Evolutionary conservation across 768 basidiomycete genomes (phyloP).

Genomic region (Naganishia vaughanmartiniae): DNA sequence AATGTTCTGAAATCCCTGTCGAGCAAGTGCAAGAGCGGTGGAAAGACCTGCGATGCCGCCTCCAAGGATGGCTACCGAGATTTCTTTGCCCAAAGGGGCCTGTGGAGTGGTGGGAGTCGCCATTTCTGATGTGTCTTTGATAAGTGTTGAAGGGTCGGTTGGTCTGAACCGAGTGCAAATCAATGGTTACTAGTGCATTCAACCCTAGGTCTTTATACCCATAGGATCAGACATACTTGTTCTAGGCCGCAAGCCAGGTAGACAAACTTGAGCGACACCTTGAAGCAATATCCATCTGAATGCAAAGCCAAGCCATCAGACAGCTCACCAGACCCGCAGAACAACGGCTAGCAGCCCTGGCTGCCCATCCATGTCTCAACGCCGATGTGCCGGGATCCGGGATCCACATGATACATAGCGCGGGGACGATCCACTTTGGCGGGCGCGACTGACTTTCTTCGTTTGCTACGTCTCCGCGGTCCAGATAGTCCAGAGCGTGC

Average conservation of each 20-base stretch:
- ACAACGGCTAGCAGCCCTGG: neutral
- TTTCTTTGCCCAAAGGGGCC: conserved; percentile 6
- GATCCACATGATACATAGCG: neutral
- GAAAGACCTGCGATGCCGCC: conserved; percentile 45
- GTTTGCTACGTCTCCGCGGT: too few relatives aligned
- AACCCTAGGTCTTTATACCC: neutral
- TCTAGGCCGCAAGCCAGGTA: neutral
- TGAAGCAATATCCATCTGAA: neutral
- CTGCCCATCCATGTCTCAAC: conserved; percentile 1
- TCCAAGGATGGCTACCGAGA: conserved; percentile 26
- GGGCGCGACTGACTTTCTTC: too few relatives aligned
- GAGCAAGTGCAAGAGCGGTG: conserved; percentile 48
- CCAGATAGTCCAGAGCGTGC: too few relatives aligned
- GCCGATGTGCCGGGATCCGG: neutral
- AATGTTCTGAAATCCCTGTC: conserved; percentile 49
- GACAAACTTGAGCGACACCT: neutral
- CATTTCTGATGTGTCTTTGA: neutral
- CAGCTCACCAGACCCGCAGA: neutral
- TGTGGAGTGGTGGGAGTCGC: conserved; percentile 13
- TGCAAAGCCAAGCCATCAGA: conserved; percentile 2
- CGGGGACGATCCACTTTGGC: neutral
- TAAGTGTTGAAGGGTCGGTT: neutral
- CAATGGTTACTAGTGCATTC: neutral
- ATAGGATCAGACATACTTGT: neutral
- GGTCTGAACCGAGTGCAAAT: neutral